Conservation (phyloP, 306 rosid species). For the Trichosanthes truncata region DNA sequence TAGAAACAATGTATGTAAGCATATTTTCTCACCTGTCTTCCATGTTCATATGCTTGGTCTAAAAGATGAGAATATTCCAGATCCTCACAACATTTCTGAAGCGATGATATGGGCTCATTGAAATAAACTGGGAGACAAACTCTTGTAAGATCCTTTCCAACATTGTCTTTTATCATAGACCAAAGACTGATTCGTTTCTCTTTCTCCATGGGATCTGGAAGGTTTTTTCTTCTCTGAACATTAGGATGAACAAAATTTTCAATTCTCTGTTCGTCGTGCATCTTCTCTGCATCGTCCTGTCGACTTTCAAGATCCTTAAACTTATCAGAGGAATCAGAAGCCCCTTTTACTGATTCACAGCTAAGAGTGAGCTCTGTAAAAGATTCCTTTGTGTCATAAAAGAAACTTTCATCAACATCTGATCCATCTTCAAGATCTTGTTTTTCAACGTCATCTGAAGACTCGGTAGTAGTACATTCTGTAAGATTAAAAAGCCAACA, state of each 20-base stretch:
- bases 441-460: constrained; percentile 86
- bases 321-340: constrained; percentile 24
- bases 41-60: constrained; percentile 75
- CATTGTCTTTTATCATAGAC: constrained; percentile 96
- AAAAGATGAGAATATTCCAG: constrained; percentile 84
- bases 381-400: constrained; percentile 57
- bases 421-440: constrained; percentile 85
- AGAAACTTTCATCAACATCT: constrained; percentile 72
- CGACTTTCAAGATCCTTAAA: constrained; percentile 23
- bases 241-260: constrained; percentile 26
- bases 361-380: constrained; percentile 48
- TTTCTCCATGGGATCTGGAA: constrained; percentile 87
- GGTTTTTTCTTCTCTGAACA: constrained; percentile 65
- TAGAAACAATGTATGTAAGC: background rate
- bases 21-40: constrained; percentile 55
- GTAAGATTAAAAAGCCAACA: constrained; percentile 4
- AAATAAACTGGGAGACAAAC: constrained; percentile 99
- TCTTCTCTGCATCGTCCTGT: constrained; percentile 30
- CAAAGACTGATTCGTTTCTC: constrained; percentile 96
- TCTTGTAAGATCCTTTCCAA: constrained; percentile 91
- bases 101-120: constrained; percentile 95
- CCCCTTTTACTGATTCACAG: constrained; percentile 30
- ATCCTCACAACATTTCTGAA: constrained; percentile 95
- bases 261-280: constrained; percentile 23
- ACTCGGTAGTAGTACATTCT: constrained; percentile 94